Evolutionary conservation across 805 yeast species (phyloP), one percentile per base, ranked within the genome.

Genomic region (Hanseniaspora vineae): DNA sequence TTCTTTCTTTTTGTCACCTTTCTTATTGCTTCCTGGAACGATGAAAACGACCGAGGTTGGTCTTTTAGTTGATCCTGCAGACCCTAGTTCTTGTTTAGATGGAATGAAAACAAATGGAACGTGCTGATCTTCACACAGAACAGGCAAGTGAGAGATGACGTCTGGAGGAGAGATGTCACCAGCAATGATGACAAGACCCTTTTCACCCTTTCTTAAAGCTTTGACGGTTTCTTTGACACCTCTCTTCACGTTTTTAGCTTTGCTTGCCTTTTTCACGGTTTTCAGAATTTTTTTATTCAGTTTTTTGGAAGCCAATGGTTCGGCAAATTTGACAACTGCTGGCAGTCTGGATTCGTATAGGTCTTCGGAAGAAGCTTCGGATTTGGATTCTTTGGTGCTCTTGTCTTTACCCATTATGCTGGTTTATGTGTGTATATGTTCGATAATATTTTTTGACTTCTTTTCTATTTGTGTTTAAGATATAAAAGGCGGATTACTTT

Each of bases 161-260:
- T 92, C 99, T 45, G 89, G 78, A 50, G 99, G 99, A 48, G 95
- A 89, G 54, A 94, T 92, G 66, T 92, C 99, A 58, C 98, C 97
- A 33, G 99, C 98, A 68, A 92, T 81, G 56, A 92, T 72, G 39
- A 92, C 97, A 46, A 92, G 75, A 47, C 98, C 99, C 69, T 92
- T 92, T 66, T 89, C 97, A 55, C 97, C 97, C 69, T 92, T 92
- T 73, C 98, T 81, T 54, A 92, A 76, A 19, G 97, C 92, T 72
- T 92, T 92, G 58, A 90, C 97, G 35, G 92, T 98, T 70, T 92
- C 99, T 69, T 92, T 92, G 49, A 92, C 97, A 66, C 99, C 99
- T 70, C 98, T 80, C 71, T 88, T 90, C 57, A 92, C 96, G 67
- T 90, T 96, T 71, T 92, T 92, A 54, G 96, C 94, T 71, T 92